Conservation (phyloP, 2,329 filamentous ascomycete genomes). For the Colletotrichum noveboracense region DNA sequence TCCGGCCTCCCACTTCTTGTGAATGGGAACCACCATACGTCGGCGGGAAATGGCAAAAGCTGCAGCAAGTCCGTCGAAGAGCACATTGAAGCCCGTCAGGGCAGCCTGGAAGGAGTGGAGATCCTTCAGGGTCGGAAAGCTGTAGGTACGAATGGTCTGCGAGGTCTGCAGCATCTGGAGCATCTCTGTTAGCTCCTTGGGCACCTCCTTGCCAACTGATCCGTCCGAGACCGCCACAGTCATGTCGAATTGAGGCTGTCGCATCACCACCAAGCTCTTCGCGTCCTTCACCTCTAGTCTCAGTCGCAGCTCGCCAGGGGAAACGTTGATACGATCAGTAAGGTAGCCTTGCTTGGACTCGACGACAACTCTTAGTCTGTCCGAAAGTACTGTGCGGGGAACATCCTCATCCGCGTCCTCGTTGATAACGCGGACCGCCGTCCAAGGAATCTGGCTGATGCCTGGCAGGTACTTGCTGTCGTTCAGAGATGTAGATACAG, state of each 20-base stretch:
- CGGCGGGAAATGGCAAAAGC: constrained; percentile 83
- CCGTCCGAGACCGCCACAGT: constrained; percentile 77
- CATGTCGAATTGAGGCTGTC: constrained; percentile 78
- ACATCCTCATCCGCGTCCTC: constrained; percentile 68
- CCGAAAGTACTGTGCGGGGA: constrained; percentile 74
- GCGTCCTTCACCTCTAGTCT: constrained; percentile 67
- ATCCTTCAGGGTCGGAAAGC: constrained; percentile 69
- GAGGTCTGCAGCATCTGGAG: constrained; percentile 62
- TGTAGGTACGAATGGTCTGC: constrained; percentile 74
- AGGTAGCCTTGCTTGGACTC: constrained; percentile 79
- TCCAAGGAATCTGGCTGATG: constrained; percentile 65
- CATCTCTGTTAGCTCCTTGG: constrained; percentile 67
- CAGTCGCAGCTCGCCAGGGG: constrained; percentile 74
- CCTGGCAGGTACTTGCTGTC: constrained; percentile 55
- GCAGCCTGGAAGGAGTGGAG: constrained; percentile 81
- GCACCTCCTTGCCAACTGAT: constrained; percentile 64
- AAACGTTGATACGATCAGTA: constrained; percentile 84
- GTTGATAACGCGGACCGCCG: constrained; percentile 75
- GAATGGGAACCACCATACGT: constrained; percentile 88
- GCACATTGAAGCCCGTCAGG: constrained; percentile 79
- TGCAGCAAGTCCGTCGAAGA: constrained; percentile 74
- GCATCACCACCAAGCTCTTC: constrained; percentile 69
- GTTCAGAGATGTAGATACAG: constrained; percentile 60
- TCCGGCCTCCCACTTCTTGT: constrained; percentile 93
- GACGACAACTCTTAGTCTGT: constrained; percentile 76